phyloP scores from a whole-genome alignment of 176 grass and related monocot species.

The Oryza officinalis region DNA sequence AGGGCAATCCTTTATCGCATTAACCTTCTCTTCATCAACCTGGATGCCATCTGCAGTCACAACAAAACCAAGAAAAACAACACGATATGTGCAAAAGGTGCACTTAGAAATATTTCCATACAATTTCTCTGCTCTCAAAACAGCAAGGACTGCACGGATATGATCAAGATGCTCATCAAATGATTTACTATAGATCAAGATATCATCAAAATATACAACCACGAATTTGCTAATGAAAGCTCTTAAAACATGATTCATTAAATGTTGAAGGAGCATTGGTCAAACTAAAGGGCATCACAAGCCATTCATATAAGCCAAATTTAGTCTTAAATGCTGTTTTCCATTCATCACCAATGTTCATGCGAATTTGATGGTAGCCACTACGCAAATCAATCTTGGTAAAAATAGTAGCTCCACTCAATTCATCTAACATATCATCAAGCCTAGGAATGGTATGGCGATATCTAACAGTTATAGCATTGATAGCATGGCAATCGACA shows the following conservation, averaged over 20 bases:
- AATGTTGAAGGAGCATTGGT: not conserved
- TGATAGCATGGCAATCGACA: not conserved
- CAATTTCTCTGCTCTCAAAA: not conserved
- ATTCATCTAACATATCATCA: no score
- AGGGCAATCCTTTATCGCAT: slow-evolving; percentile 8
- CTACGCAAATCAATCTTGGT: no score
- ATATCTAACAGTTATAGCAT: no score
- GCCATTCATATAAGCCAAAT: slow-evolving; percentile 4
- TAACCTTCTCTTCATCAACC: slow-evolving; percentile 29
- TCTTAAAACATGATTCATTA: not conserved
- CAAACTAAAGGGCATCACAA: slow-evolving; percentile 11
- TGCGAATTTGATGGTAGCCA: no score
- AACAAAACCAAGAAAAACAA: slow-evolving; percentile 18
- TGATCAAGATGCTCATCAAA: slow-evolving; percentile 11
- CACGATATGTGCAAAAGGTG: not conserved
- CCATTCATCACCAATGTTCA: no score
- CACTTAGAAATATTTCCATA: not conserved
- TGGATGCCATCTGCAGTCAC: no score
- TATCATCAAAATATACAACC: no score
- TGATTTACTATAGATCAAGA: not conserved
- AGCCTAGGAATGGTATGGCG: no score
- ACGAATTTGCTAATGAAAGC: not conserved
- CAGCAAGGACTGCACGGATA: not conserved
- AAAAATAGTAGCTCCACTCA: no score
- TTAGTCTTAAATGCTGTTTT: not conserved